Percentiles rank a stretch among this genome's conserved stretches.
These are phyloP conservation scores for Hanseniaspora osmophila DNA, from an alignment of 805 yeast genomes.

Conservation along the genomic window DNA sequence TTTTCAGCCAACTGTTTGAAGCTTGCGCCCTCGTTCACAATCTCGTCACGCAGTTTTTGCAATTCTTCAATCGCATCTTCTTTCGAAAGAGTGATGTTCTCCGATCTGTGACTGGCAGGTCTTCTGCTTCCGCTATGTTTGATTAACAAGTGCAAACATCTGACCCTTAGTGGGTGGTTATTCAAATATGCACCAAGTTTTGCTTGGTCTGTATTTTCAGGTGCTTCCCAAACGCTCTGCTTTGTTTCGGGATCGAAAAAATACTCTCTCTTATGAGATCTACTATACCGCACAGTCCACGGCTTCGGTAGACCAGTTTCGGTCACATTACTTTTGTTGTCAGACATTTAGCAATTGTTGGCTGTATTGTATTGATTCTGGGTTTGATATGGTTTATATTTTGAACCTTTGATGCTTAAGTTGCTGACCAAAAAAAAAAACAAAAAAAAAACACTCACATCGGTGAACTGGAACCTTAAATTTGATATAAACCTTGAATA, in stretches of 20 bases:
- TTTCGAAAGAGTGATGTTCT: conserved; percentile 59
- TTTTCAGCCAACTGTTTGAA: conserved; percentile 63
- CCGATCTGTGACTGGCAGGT: conserved; percentile 83
- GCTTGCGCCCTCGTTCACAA: conserved; percentile 48
- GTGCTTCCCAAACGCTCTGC: conserved; percentile 84
- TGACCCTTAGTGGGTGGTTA: conserved; percentile 50
- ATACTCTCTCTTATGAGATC: conserved; percentile 74
- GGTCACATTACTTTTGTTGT: not conserved
- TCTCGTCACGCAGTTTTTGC: conserved; percentile 40
- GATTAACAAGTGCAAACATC: conserved; percentile 69
- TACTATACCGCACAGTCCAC: conserved; percentile 72
- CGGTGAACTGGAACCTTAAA: too few species aligned
- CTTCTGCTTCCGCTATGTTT: conserved; percentile 77
- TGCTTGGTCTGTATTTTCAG: conserved; percentile 60
- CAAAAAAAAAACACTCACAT: too few species aligned
- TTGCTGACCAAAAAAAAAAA: too few species aligned
- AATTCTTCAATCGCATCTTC: conserved; percentile 69
- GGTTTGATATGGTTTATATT: too few species aligned
- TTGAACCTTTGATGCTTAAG: too few species aligned
- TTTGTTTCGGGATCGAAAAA: conserved; percentile 56
- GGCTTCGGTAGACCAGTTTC: conserved; percentile 69
- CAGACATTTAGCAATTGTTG: not conserved
- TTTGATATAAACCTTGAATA: too few species aligned
- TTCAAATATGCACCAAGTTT: conserved; percentile 43
- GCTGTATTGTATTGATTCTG: not conserved